These are phyloP conservation scores for Neurospora sp. DNA, from an alignment of 495 filamentous ascomycete genomes.

Conservation along the genomic window DNA sequence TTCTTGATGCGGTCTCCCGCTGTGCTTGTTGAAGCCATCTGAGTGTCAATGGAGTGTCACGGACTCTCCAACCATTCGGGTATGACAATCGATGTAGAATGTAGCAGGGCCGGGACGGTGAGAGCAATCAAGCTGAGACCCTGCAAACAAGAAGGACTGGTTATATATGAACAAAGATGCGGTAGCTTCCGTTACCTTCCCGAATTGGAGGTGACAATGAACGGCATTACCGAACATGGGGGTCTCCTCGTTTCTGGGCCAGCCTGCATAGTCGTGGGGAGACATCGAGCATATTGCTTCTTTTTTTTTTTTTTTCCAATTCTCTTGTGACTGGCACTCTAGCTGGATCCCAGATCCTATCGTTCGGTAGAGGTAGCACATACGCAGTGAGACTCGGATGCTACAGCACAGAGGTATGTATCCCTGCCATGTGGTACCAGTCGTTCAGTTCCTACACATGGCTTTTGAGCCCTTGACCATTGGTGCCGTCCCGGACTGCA, in stretches of 20 bases:
- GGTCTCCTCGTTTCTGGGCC: background rate
- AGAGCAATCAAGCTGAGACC: background rate
- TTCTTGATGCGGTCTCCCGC: slow-evolving; percentile 16
- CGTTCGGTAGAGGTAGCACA: background rate
- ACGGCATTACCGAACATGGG: background rate
- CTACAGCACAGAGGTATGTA: background rate
- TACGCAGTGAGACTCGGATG: background rate
- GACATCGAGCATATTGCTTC: background rate
- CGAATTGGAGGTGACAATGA: background rate
- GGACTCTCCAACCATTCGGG: background rate
- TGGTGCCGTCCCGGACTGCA: background rate
- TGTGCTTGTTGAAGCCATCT: slow-evolving; percentile 6
- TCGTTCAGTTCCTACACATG: background rate
- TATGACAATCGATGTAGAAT: background rate
- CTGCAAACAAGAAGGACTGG: background rate
- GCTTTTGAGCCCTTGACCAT: background rate
- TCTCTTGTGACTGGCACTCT: background rate
- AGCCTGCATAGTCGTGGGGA: background rate
- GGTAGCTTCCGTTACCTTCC: background rate
- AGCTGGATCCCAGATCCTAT: background rate
- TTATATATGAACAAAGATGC: slow-evolving; percentile 10
- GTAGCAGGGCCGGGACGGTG: background rate
- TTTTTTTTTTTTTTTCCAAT: background rate
- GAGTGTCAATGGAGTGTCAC: background rate
- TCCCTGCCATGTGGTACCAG: background rate